Base-by-base conservation (phyloP, 2,329 filamentous ascomycete species). In the Bipolaris oryzae region DNA sequence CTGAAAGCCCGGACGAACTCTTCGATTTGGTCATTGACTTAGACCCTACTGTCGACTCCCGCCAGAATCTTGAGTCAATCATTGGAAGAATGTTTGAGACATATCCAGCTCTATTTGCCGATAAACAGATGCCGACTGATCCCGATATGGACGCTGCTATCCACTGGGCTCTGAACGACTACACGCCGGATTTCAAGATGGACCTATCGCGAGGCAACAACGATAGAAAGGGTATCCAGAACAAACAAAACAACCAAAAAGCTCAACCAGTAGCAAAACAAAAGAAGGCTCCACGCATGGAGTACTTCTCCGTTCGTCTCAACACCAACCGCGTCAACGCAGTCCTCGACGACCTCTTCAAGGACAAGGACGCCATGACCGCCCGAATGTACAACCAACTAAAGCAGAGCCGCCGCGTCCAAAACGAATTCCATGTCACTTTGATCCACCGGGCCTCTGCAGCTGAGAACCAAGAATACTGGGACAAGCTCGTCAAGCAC, bases 371-470 rank as follows among this genome's bases (percentile, higher is more conserved):
- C 0, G 76, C 86, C 4, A 78, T 84, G 15, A 81, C 79, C 31
- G 79, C 85, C n/a, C 81, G 79, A 20, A 88, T 96, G 70, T 99
- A 90, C 79, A 85, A 84, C 67, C 85, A 91, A 55, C 84, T 99
- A 33, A 85, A 89, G 74, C 83, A 89, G 64, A 84, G 82, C 2
- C 84, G 88, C 18, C 90, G 95, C 52, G 78, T 98, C 5, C 94
- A 98, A 76, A 73, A 83, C n/a, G 83, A 87, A 38, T 99, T 98
- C 74, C 95, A 99, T 74, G 91, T 99, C 55, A 99, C 95, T 0
- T 84, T 99, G 37, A 92, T 97, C 74, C 95, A 99, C 76, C 88
- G 89, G 44, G 87, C 88, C 10, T 81, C 80, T 2, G 79, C 85
- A 9, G 80, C 81, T 38, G 78, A 88, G 28, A 77, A 88, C 61